Evolutionary conservation across 2,329 filamentous ascomycete species (phyloP).

Genomic region (Tympanopsis confertula): DNA sequence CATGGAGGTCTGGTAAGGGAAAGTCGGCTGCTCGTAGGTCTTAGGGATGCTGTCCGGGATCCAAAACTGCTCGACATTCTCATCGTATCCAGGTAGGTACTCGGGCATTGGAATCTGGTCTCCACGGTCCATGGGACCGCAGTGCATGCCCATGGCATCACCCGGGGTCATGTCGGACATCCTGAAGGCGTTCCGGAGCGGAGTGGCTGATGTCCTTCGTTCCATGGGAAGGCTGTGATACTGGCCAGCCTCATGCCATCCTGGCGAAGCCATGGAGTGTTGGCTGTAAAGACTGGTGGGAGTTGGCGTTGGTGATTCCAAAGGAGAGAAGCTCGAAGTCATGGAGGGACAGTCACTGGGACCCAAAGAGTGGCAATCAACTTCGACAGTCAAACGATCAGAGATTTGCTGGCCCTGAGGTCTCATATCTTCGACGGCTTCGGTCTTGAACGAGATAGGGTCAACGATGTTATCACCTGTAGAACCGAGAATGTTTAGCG

Average conservation of each 20-base stretch:
- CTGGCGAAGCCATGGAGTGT: slow-evolving; percentile 19
- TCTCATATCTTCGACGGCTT: slow-evolving; percentile 21
- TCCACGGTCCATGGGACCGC: slow-evolving; percentile 17
- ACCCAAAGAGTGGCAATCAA: slow-evolving; percentile 22
- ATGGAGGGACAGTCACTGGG: slow-evolving; percentile 24
- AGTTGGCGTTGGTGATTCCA: slow-evolving; percentile 23
- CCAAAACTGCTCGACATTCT: slow-evolving; percentile 22
- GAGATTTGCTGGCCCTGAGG: slow-evolving; percentile 18
- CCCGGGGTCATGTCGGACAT: slow-evolving; percentile 18
- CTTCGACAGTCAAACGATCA: slow-evolving; percentile 21
- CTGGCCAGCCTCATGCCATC: slow-evolving; percentile 18
- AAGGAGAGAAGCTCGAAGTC: slow-evolving; percentile 22
- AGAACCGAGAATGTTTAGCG: too few species aligned
- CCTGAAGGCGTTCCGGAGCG: slow-evolving; percentile 19
- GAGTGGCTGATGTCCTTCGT: slow-evolving; percentile 14
- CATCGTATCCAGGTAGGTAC: slow-evolving; percentile 21
- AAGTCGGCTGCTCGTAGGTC: slow-evolving; percentile 15
- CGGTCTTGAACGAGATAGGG: slow-evolving; percentile 12
- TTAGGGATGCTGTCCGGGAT: slow-evolving; percentile 20
- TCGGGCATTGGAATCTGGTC: slow-evolving; percentile 20
- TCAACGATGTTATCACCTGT: slow-evolving; percentile 16
- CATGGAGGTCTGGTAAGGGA: slow-evolving; percentile 19
- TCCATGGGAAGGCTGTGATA: slow-evolving; percentile 12
- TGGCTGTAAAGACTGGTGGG: slow-evolving; percentile 24
- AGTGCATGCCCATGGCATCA: slow-evolving; percentile 17